Base-by-base conservation (phyloP, 78 protist species). In the Polysphondylium violaceum region DNA sequence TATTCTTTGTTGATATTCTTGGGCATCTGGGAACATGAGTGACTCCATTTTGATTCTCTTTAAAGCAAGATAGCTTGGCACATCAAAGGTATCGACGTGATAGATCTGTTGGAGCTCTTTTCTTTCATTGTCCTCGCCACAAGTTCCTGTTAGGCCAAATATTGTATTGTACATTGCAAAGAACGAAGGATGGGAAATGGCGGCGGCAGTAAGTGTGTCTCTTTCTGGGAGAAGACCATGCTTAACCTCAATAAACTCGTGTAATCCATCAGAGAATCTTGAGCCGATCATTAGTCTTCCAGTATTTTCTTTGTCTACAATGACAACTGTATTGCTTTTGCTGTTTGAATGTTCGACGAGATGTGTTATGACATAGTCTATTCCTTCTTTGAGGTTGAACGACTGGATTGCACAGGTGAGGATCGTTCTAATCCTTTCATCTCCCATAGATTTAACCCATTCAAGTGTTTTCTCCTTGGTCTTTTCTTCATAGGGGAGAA, bases 121-220 rank as follows among this genome's bases (percentile, higher is more conserved):
- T 59, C 85, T 31, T 58, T 75, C 85, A 2, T 14, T 12, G 3
- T 55, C 47, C 25, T 75, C 85, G n/a, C 85, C 85, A 75, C 85
- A 75, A 14, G 85, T 75, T 21, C 85, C 85, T 33, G 85, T 75
- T 36, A 75, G 60, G 23, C 85, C 85, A 75, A 75, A 75, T 27
- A 75, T 40, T 40, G 38, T n/a, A 40, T 75, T 58, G 36, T 75
- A 75, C 40, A 29, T 36, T 2, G 27, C 38, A 75, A 75, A 75
- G 85, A 59, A 75, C 2, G 85, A 75, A 38, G 85, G 85, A 56
- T 75, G 85, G 58, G 85, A 75, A 27, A 75, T 75, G 3, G 85
- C 85, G 16, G 85, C 69, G 0, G 69, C 85, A 3, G 85, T 75
- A 23, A 75, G 29, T 4, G 29, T 58, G 23, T 59, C 85, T 38